A percentile compares a stretch with the other conserved stretches of the same genome.
Evolutionary conservation across 441 rosid species (phyloP).

Genomic region (Pelargonium myrrhifolium): DNA sequence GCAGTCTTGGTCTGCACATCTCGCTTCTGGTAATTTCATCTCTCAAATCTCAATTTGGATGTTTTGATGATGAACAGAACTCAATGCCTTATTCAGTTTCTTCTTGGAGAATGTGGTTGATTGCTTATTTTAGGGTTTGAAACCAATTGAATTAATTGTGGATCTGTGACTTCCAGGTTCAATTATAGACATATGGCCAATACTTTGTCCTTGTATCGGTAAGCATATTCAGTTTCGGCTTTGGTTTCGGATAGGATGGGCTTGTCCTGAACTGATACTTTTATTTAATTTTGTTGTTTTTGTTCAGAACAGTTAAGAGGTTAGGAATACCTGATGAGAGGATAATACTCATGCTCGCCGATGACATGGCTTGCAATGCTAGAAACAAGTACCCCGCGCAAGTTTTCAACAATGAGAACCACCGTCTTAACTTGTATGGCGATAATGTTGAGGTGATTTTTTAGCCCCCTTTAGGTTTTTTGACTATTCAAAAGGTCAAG

Average conservation of each 20-base stretch:
- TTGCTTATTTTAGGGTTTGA: neutral
- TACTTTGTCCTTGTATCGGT: conserved; percentile 88
- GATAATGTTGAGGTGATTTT: conserved; percentile 87
- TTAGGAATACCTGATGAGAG: conserved; percentile 95
- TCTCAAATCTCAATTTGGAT: neutral
- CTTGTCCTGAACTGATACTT: neutral
- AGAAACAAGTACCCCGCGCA: conserved; percentile 95
- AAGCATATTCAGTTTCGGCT: conserved; percentile 13
- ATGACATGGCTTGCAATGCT: conserved; percentile 97
- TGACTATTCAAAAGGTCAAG: neutral
- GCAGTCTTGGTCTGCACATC: conserved; percentile 98
- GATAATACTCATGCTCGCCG: conserved; percentile 92
- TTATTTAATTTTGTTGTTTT: neutral
- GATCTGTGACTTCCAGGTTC: conserved; percentile 51
- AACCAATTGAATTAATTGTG: neutral
- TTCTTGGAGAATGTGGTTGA: neutral
- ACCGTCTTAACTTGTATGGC: conserved; percentile 83
- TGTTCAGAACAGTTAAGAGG: conserved; percentile 82
- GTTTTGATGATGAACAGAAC: neutral
- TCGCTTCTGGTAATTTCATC: conserved; percentile 66
- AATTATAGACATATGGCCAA: conserved; percentile 97
- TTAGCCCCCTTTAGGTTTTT: conserved; percentile 7
- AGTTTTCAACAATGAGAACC: conserved; percentile 96
- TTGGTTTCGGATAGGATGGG: neutral
- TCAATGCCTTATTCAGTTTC: neutral